Percentiles rank a stretch among this genome's conserved stretches.
Conservation (phyloP, 148 eudicot genomes). For the Rhododendron griersonianum region DNA sequence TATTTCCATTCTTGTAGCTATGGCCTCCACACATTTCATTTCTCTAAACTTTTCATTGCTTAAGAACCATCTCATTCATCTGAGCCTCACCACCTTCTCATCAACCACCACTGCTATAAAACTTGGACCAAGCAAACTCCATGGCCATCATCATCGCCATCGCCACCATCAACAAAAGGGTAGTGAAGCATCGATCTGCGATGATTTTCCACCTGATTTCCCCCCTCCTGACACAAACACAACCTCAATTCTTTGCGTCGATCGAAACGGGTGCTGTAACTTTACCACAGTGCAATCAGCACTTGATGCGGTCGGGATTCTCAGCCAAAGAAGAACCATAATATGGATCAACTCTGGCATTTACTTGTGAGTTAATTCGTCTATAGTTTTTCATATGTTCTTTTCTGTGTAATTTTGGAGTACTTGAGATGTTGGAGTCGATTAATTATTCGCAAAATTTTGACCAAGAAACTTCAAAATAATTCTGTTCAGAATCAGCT, state of each 20-base stretch:
- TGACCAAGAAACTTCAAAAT: background rate
- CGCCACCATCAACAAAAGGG: constrained; percentile 19
- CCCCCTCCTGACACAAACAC: constrained; percentile 69
- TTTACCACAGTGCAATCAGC: constrained; percentile 83
- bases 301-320: constrained; percentile 52
- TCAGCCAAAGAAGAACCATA: constrained; percentile 51
- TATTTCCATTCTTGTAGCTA: constrained; percentile 41
- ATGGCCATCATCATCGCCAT: constrained; percentile 25
- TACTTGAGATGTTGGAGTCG: background rate
- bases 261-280: constrained; percentile 86
- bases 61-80: background rate
- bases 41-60: constrained; percentile 20
- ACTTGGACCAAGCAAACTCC: background rate
- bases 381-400: background rate
- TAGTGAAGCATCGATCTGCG: constrained; percentile 35
- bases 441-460: background rate
- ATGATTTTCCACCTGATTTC: constrained; percentile 62
- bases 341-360: constrained; percentile 81
- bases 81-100: constrained; percentile 2
- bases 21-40: constrained; percentile 31
- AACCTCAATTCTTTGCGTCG: constrained; percentile 64
- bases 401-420: background rate
- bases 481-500: background rate
- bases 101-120: constrained; percentile 2
- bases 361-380: constrained; percentile 54